These are phyloP conservation scores for Kwoniella heveanensis DNA, from an alignment of 768 basidiomycete genomes.

Conservation along the genomic window DNA sequence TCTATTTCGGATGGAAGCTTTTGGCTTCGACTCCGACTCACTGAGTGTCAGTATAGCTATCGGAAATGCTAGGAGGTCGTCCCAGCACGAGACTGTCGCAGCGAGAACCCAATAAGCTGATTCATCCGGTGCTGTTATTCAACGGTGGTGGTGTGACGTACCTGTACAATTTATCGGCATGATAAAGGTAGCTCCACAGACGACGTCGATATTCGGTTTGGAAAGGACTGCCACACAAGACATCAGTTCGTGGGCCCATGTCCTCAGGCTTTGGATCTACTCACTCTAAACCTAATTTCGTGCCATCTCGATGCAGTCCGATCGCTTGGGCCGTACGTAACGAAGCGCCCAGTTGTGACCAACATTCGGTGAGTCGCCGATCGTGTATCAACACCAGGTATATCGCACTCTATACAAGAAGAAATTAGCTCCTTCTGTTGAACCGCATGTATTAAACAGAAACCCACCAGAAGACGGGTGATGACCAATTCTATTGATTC, in stretches of 20 bases:
- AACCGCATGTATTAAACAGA: too few species aligned
- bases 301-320: slow-evolving; percentile 85
- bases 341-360: slow-evolving; percentile 92
- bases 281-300: slow-evolving; percentile 67
- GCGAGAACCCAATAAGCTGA: not conserved
- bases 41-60: slow-evolving; percentile 77
- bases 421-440: not conserved
- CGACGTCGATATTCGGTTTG: slow-evolving; percentile 85
- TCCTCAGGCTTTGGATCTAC: too few species aligned
- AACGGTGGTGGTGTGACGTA: too few species aligned
- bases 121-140: too few species aligned
- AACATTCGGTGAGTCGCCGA: slow-evolving; percentile 79
- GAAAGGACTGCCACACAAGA: slow-evolving; percentile 57
- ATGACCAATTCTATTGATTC: slow-evolving; percentile 91
- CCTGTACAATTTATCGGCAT: slow-evolving; percentile 76
- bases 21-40: too few species aligned
- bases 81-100: slow-evolving; percentile 77
- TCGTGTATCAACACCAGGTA: slow-evolving; percentile 61
- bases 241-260: not conserved
- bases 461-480: slow-evolving; percentile 73
- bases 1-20: not conserved
- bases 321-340: slow-evolving; percentile 91
- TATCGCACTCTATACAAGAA: slow-evolving; percentile 64
- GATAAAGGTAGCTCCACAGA: slow-evolving; percentile 82
- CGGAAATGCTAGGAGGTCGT: slow-evolving; percentile 78